Evolutionary conservation across 306 rosid species (phyloP), one percentile per base, ranked within the genome.

Genomic region (Betula pendula): DNA sequence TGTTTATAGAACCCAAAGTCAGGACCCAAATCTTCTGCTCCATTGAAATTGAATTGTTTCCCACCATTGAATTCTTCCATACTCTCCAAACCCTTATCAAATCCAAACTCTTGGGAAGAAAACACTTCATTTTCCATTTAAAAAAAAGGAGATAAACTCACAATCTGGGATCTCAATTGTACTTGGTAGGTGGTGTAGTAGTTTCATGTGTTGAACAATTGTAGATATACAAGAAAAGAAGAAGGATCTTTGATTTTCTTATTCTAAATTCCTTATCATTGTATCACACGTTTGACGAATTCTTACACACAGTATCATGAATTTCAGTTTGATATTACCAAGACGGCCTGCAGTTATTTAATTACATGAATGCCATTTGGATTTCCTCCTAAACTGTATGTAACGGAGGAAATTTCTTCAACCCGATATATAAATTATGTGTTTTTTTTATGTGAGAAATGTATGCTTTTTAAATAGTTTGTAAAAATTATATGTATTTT

Each of bases 61-160:
- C 31, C 68, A 62, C 27, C 50, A 59, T 73, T 71, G 3, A 73
- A n/a, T 66, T 74, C 84, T 55, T 76, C 53, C 15, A 45, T 43
- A 5, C 35, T 47, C 84, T 85, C 73, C 59, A 44, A 62, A 77
- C 77, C 78, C 11, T 45, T 45, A 45, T 45, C 44, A 24, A 74
- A 72, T 20, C 70, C 69, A 22, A 78, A 83, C 29, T 83, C 77
- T 24, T n/a, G 63, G 40, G 63, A 77, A 71, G 88, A 72, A 66
- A 24, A 78, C 58, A 47, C 51, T 3, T 60, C 10, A 45, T 80
- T 76, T 56, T 71, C 89, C 91, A 85, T 85, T 11, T 44, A 60
- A 31, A 76, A 31, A 76, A 72, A 66, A 1, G 15, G 14, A 45
- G 16, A 45, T 2, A 45, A 11, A 2, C 49, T 45, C 49, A 11